Evolutionary conservation across 345 rosid species (phyloP).

Genomic region (Pseudoturritis turrita): DNA sequence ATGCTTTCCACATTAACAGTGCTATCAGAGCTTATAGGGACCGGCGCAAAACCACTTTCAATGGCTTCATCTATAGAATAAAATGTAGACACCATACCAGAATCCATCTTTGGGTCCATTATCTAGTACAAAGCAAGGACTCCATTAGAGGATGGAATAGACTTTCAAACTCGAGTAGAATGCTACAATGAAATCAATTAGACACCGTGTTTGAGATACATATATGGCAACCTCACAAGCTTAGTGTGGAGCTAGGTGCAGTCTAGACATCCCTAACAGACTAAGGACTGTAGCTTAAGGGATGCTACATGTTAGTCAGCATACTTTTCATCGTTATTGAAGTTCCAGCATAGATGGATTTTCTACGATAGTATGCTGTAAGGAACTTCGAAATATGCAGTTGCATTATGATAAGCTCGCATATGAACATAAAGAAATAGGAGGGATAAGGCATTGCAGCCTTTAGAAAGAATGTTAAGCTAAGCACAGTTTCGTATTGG

Average conservation of each 20-base stretch:
- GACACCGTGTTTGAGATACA: not conserved
- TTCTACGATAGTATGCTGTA: not conserved
- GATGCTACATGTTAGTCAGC: not conserved
- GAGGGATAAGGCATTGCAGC: not conserved
- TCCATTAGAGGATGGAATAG: not conserved
- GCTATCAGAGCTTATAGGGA: conserved; percentile 65
- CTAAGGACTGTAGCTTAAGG: not conserved
- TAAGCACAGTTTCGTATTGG: not conserved
- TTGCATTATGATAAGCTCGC: not conserved
- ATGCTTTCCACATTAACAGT: conserved; percentile 65
- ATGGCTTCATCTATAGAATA: conserved; percentile 93
- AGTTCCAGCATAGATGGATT: not conserved
- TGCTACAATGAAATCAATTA: not conserved
- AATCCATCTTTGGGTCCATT: conserved; percentile 99
- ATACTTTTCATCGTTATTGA: not conserved
- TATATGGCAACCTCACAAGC: not conserved
- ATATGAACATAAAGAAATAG: not conserved
- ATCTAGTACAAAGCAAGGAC: conserved; percentile 46
- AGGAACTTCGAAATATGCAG: not conserved
- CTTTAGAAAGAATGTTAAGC: not conserved
- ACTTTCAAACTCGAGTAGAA: not conserved
- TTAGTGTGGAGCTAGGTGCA: not conserved
- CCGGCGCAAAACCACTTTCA: conserved; percentile 77
- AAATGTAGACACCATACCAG: conserved; percentile 74
- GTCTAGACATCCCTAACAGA: not conserved